Percentiles rank a stretch among this genome's conserved stretches.
Evolutionary conservation across 2,329 filamentous ascomycete genomes (phyloP).

Genomic region (Scleromitrula shiraiana): DNA sequence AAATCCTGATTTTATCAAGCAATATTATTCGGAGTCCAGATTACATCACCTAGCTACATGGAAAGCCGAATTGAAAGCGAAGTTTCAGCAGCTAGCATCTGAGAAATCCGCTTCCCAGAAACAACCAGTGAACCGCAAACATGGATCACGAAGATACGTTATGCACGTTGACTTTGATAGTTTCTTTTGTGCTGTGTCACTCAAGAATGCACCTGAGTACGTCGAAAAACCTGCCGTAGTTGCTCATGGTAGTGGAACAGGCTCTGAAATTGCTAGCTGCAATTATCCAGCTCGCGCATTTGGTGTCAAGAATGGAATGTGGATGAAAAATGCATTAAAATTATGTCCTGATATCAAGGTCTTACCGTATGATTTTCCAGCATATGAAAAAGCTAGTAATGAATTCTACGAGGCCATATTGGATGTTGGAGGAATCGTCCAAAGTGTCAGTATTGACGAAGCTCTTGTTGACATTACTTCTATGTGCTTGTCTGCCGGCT

Average conservation of each 20-base stretch:
- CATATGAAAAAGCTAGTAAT: constrained; percentile 84
- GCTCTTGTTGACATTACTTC: constrained; percentile 77
- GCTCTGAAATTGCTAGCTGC: constrained; percentile 94
- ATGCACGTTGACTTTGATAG: constrained; percentile 97
- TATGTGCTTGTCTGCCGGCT: constrained; percentile 56
- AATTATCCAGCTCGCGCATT: constrained; percentile 85
- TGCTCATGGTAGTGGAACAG: constrained; percentile 75
- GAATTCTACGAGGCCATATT: constrained; percentile 83
- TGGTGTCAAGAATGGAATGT: constrained; percentile 97
- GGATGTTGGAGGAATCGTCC: constrained; percentile 70
- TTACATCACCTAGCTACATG: constrained; percentile 92
- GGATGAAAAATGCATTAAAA: constrained; percentile 88
- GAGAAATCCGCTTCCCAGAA: constrained; percentile 52
- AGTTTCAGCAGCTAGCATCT: constrained; percentile 71
- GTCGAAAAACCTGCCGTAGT: constrained; percentile 77
- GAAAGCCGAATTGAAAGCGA: constrained; percentile 90
- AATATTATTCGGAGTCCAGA: constrained; percentile 91
- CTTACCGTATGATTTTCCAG: constrained; percentile 90
- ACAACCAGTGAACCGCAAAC: constrained; percentile 40
- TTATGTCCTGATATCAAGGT: constrained; percentile 81
- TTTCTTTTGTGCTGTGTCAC: constrained; percentile 92
- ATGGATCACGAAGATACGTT: constrained; percentile 68
- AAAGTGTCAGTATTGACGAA: constrained; percentile 96
- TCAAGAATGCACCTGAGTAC: constrained; percentile 68
- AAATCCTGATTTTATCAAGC: constrained; percentile 87